Percentiles rank a stretch among this genome's conserved stretches.
Evolutionary conservation across 2,329 filamentous ascomycete species (phyloP).

Genomic region (Diaporthe velutina): DNA sequence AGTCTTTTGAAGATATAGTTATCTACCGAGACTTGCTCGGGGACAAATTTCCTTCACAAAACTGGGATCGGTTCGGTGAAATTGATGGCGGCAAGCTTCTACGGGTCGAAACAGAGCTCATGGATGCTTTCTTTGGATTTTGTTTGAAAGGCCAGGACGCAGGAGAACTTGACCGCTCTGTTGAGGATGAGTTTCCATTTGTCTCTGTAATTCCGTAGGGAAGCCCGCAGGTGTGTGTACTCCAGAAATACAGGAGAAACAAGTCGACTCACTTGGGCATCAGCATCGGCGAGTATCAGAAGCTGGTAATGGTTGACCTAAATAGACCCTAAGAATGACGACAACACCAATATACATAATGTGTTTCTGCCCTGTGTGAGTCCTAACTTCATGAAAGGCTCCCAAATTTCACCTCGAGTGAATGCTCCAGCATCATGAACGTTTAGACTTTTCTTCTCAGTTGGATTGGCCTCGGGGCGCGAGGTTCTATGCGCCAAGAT

Average conservation of each 20-base stretch:
- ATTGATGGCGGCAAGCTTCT: neutral
- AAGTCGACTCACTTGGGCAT: neutral
- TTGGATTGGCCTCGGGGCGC: neutral
- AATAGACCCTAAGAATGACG: neutral
- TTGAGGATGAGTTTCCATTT: neutral
- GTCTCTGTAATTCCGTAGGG: neutral
- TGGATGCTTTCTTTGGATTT: constrained; percentile 13
- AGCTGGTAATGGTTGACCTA: too few species aligned
- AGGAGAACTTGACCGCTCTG: neutral
- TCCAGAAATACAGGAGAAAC: neutral
- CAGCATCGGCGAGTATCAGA: neutral
- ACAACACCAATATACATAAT: neutral
- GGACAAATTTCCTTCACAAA: neutral
- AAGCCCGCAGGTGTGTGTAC: neutral
- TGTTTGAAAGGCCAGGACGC: neutral
- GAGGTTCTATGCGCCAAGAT: neutral
- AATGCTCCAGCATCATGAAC: neutral
- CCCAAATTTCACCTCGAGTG: neutral
- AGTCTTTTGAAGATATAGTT: neutral
- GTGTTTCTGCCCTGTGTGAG: neutral
- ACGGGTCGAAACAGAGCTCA: constrained; percentile 2
- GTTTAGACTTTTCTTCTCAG: too few species aligned
- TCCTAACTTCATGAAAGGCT: neutral
- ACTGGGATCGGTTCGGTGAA: neutral
- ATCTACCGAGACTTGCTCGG: neutral